Evolutionary conservation across 345 rosid genomes (phyloP), one percentile per base, ranked within the genome.

Genomic region (Salix arbutifolia): DNA sequence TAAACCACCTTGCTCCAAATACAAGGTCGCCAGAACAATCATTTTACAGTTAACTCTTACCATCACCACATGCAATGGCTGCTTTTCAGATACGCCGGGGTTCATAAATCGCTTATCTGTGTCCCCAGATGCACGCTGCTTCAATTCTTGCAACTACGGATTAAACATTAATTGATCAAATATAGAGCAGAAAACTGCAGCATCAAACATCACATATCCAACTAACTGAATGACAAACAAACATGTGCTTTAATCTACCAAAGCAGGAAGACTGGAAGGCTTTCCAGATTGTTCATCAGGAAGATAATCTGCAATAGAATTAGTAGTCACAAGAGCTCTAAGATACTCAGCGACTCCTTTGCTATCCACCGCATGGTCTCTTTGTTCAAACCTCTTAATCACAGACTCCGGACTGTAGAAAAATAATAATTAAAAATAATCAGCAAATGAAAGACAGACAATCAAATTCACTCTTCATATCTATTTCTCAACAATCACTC

Each of bases 61-160:
- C 99, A 96, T 90, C 70, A 94, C 83, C 64, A 96, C 99, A 82
- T 96, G 99, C 88, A 96, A 83, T 2, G 98, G 98, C 70, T 91
- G 99, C 89, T 85, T 96, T 84, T 92, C 94, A 52, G 98, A 96
- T 72, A 92, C 78, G 58, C 97, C 99, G 53, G 96, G 96, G 86
- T 85, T 92, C 73, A 92, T 52, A 84, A 89, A 88, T 5, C 90
- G 80, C 85, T 93, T 92, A 61, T 91, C 97, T 46, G 74, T 62
- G 79, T 91, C 85, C 46, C 92, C 95, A 33, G 94, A 83, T 72
- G 91, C 97, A 73, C 98, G 92, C 84, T 93, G 96, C 89, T 93
- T 90, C 81, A 96, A 75, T 70, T 93, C 98, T 92, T 96, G 94
- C 86, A 96, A 88, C 99, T 96, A 75, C 84, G 83, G 68, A 76